Evolutionary conservation across 176 grass and related monocot genomes (phyloP).

Genomic region (Canna indica): DNA sequence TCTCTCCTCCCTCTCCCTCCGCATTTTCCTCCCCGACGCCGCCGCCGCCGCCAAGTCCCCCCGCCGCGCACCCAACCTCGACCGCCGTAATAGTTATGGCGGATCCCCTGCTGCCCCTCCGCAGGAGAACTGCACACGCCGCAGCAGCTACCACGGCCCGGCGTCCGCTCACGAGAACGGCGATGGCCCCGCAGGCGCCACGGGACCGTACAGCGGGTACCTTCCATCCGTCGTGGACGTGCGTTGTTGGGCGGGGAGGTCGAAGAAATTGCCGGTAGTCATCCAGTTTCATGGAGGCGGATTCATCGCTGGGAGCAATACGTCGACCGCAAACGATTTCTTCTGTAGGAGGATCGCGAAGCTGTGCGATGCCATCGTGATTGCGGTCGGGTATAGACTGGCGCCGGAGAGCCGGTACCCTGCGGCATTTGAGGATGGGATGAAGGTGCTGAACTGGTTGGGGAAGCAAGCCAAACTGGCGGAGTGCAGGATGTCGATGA

Average conservation of each 20-base stretch:
- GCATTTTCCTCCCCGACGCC: constrained; percentile 68
- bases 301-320: constrained; percentile 65
- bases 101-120: constrained; percentile 35
- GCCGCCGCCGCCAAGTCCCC: constrained; percentile 24
- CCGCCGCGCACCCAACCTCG: background rate
- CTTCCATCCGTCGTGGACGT: background rate
- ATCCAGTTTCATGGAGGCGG: constrained; percentile 87
- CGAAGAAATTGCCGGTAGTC: constrained; percentile 55
- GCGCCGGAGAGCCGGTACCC: constrained; percentile 76
- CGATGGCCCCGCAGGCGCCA: background rate
- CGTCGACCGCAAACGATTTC: constrained; percentile 53
- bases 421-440: constrained; percentile 75
- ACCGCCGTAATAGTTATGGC: constrained; percentile 29
- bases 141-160: background rate
- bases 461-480: constrained; percentile 79
- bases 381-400: constrained; percentile 68
- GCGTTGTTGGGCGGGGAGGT: background rate
- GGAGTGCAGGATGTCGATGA: constrained; percentile 14
- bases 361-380: constrained; percentile 61
- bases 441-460: constrained; percentile 75
- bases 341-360: constrained; percentile 85
- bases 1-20: constrained; percentile 47
- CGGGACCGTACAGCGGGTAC: background rate
- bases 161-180: background rate
- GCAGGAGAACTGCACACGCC: background rate